Base-by-base conservation (phyloP, 1,284 basidiomycete genomes). In the Cryptococcus sp. region DNA sequence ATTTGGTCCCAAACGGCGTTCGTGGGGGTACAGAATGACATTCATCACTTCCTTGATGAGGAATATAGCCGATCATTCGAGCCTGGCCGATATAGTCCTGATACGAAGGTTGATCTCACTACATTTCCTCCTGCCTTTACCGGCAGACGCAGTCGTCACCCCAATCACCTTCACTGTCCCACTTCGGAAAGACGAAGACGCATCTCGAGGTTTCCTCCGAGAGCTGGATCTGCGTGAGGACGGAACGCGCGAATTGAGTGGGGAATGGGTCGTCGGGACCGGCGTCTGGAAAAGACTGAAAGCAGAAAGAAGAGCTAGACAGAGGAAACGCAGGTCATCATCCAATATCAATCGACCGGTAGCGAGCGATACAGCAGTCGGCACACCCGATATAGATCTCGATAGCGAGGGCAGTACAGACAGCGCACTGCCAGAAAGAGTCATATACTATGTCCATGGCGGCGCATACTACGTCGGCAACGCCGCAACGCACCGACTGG, bases 231-330 rank as follows among this genome's bases (percentile, higher is more conserved):
- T 83, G 1, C 72, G 80, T 10, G 94, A 99, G 75, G 83, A 84
- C 38, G 94, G 93, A 43, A 80, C 76, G 17, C 84, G 95, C 6
- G 89, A 94, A 71, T 83, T 99, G 47, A 88, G 87, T 1, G 95
- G 92, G 5, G 96, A 99, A 81, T 99, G 95, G 95, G 89, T 98
- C 19, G 89, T 98, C 16, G 91, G 92, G 49, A 90, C 90, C 75
- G 86, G 86, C 65, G 86, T 94, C 0, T 98, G 94, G 93, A 87
- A 87, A 64, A 82, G 87, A 20, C 82, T 97, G 62, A 93, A 97
- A 73, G 80, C 84, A 4, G 93, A 97, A 70, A 92, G 91, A 84
- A 85, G 85, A 68, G 81, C 78, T 7, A 53, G 68, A 30, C 49
- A 57, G 61, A 62, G 54, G 60, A 67, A 23, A 58, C 57, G 25